A percentile compares a stretch with the other conserved stretches of the same genome.
Conservation (phyloP, 768 basidiomycete species). For the Agrocybe praecox region DNA sequence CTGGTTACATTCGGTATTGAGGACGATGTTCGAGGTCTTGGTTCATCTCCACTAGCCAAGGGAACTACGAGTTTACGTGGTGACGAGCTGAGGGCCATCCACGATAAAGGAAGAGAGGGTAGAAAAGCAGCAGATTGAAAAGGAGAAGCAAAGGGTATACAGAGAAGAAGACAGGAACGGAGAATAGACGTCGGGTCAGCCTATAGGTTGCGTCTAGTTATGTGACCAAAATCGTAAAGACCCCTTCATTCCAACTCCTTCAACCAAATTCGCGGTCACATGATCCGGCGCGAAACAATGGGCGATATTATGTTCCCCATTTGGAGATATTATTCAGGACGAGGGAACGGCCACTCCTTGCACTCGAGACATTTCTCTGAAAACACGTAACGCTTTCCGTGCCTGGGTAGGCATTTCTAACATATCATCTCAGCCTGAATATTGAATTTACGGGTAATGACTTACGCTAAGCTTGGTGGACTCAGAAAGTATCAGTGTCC, state of each 20-base stretch:
- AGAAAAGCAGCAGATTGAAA: slow-evolving; percentile 9
- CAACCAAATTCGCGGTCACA: slow-evolving; percentile 30
- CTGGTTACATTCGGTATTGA: slow-evolving; percentile 54
- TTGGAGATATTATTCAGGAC: neutral
- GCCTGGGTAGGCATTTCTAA: too few species aligned
- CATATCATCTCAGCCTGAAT: too few species aligned
- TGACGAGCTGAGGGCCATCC: slow-evolving; percentile 68
- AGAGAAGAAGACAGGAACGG: slow-evolving; percentile 5
- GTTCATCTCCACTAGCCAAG: slow-evolving; percentile 69
- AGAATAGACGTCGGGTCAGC: slow-evolving; percentile 8
- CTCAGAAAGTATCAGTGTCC: too few species aligned
- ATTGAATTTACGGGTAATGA: too few species aligned
- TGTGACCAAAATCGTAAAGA: slow-evolving; percentile 6
- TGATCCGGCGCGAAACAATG: slow-evolving; percentile 18
- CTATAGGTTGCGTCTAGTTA: slow-evolving; percentile 1
- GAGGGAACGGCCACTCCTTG: too few species aligned
- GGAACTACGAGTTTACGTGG: slow-evolving; percentile 73
- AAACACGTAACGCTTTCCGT: too few species aligned
- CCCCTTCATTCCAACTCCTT: slow-evolving; percentile 11
- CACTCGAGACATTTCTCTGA: too few species aligned
- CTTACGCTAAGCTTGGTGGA: too few species aligned
- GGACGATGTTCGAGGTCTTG: slow-evolving; percentile 44
- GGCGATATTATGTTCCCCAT: slow-evolving; percentile 1
- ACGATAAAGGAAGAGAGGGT: slow-evolving; percentile 3
- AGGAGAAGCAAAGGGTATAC: slow-evolving; percentile 10